Evolutionary conservation across 768 basidiomycete species (phyloP), one percentile per base, ranked within the genome.

Genomic region (Lactarius sanguifluus): DNA sequence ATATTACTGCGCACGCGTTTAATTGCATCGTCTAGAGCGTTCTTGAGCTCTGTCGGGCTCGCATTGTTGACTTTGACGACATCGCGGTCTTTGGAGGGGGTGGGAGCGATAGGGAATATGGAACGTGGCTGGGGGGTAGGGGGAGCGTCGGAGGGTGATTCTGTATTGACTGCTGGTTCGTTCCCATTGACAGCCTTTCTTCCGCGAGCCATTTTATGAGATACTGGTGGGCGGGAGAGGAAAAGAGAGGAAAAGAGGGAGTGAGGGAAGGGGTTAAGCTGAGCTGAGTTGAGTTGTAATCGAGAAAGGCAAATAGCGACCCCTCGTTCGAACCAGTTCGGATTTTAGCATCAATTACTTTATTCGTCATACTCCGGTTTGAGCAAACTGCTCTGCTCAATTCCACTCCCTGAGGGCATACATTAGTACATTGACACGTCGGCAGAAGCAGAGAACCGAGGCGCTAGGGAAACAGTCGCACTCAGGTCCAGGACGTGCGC

Each of bases 21-120:
- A 65, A 98, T 79, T 55, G 89, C 89, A 78, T 98, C 96, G 77
- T 98, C 96, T 68, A 81, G 78, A 10, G 85, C 80, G 63, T 77
- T 76, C 73, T 86, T 86, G 69, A 86, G 79, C 71, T 85, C 84
- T 10, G 74, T 72, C 55, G 80, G 71, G 70, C 79, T 83, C 30
- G 81, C 78, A 64, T 82, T 83, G 77, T 86, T 86, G 62, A 85
- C 79, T 65, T 80, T 80, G 65, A 83, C 78, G 45, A 74, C 75
- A 50, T 81, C 79, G 40, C 77, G 72, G 47, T 72, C 72, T 50
- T 64, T 71, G 15, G 60, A 66, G 38, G 71, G 61, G 32, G 70
- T 64, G 25, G 75, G 64, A 9, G 72, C 67, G 57, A 68, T 66
- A 52, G 71, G 73, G 16, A 73, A 32, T 23, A 63, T 59, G 64